Conservation (phyloP, 495 filamentous ascomycete species). For the Aspergillus olivimuriae region DNA sequence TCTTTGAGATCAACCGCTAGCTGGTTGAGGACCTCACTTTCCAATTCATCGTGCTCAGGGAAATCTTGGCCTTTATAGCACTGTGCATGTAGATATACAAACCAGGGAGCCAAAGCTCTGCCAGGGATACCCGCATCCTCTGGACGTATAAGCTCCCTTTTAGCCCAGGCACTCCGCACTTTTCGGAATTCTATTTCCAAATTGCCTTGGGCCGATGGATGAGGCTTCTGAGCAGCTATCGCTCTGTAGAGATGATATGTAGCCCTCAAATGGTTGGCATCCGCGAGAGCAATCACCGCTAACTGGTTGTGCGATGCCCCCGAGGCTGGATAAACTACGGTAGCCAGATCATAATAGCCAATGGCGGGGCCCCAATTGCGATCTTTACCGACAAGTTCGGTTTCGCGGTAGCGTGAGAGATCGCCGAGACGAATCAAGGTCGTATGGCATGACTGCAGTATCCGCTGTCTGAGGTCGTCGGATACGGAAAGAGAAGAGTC, state of each 20-base stretch:
- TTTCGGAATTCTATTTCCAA: constrained; percentile 77
- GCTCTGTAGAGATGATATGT: constrained; percentile 88
- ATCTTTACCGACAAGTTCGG: constrained; percentile 55
- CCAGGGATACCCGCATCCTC: constrained; percentile 45
- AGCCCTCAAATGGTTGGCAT: constrained; percentile 69
- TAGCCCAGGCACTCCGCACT: constrained; percentile 53
- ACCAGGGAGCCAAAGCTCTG: constrained; percentile 65
- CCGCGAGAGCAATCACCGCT: constrained; percentile 73
- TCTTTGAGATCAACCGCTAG: constrained; percentile 68
- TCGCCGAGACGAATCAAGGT: constrained; percentile 85
- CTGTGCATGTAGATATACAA: constrained; percentile 79
- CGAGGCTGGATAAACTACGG: constrained; percentile 67
- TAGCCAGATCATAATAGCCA: constrained; percentile 79
- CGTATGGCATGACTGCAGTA: constrained; percentile 72
- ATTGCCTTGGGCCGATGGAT: constrained; percentile 65
- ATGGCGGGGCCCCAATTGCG: constrained; percentile 74
- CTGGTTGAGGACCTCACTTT: constrained; percentile 77
- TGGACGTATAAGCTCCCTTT: constrained; percentile 49
- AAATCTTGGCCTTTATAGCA: constrained; percentile 71
- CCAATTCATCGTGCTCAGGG: constrained; percentile 71
- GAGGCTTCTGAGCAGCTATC: constrained; percentile 62
- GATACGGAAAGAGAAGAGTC: constrained; percentile 34
- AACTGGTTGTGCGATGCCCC: constrained; percentile 83
- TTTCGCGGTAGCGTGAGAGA: constrained; percentile 83
- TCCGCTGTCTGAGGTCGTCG: constrained; percentile 43